These are phyloP conservation scores for Ophiocordyceps camponoti-rufipedis DNA, from an alignment of 2,329 filamentous ascomycete genomes.

Conservation along the genomic window DNA sequence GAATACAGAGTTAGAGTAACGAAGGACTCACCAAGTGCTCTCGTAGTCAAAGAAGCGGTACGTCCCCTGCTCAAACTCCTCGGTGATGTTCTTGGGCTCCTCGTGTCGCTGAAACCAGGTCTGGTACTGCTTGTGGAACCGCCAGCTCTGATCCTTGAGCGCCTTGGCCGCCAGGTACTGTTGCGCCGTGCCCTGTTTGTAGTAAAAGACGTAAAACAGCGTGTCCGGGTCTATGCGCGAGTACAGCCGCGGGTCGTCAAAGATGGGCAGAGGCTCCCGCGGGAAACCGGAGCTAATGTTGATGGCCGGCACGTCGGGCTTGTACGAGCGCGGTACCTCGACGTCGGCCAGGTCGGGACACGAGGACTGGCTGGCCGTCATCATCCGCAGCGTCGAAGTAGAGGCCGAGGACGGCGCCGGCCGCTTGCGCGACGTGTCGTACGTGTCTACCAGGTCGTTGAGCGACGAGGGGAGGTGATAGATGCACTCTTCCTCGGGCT, in stretches of 20 bases:
- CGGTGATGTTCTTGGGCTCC: constrained; percentile 95
- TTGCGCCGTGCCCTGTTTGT: constrained; percentile 89
- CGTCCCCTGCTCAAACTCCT: constrained; percentile 96
- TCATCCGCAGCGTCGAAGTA: constrained; percentile 52
- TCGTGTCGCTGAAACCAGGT: constrained; percentile 99
- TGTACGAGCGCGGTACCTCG: constrained; percentile 69
- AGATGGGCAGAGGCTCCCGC: constrained; percentile 77
- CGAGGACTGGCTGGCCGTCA: constrained; percentile 54
- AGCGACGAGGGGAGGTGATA: constrained; percentile 83
- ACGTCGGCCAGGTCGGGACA: constrained; percentile 63
- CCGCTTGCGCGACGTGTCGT: constrained; percentile 64
- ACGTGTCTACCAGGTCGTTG: constrained; percentile 80
- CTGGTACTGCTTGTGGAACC: constrained; percentile 98
- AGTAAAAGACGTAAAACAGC: constrained; percentile 97
- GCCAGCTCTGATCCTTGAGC: constrained; percentile 96
- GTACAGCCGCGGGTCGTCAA: constrained; percentile 81
- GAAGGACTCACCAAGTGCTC: constrained; percentile 88
- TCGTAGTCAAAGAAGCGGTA: constrained; percentile 99
- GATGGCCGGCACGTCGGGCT: constrained; percentile 57
- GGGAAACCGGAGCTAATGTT: constrained; percentile 65
- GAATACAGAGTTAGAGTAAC: no score
- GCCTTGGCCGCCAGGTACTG: constrained; percentile 92
- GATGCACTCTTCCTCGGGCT: constrained; percentile 55
- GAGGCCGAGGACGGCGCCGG: constrained; percentile 41
- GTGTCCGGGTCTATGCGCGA: constrained; percentile 85